Evolutionary conservation across 768 basidiomycete genomes (phyloP).

Genomic region (Lyophyllum shimeji): DNA sequence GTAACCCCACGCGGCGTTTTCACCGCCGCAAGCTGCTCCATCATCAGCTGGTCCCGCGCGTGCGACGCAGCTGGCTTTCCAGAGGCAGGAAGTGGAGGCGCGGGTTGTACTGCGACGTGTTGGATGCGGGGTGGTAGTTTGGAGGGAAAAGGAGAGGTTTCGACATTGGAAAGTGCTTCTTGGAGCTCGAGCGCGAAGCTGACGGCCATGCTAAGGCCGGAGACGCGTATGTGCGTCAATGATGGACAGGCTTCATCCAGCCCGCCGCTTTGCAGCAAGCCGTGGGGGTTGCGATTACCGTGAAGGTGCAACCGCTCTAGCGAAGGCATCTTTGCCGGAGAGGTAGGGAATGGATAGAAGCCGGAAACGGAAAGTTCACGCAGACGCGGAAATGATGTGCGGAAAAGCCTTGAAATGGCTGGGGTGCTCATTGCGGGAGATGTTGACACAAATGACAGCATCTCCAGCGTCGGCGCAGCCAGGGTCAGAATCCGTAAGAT

Average conservation of each 20-base stretch:
- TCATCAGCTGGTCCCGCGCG: slow-evolving; percentile 29
- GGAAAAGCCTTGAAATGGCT: slow-evolving; percentile 42
- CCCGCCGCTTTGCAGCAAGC: slow-evolving; percentile 37
- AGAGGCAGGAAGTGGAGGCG: slow-evolving; percentile 14
- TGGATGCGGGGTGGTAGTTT: slow-evolving; percentile 25
- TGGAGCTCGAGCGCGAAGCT: slow-evolving; percentile 42
- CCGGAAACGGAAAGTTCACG: slow-evolving; percentile 43
- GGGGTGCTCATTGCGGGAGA: slow-evolving; percentile 35
- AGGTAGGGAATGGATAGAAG: slow-evolving; percentile 48
- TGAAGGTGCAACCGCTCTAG: slow-evolving; percentile 43
- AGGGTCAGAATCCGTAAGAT: slow-evolving; percentile 34
- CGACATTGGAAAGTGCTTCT: slow-evolving; percentile 25
- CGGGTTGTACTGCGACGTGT: slow-evolving; percentile 28
- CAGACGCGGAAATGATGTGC: slow-evolving; percentile 39
- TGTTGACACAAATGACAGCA: slow-evolving; percentile 36
- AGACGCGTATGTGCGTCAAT: slow-evolving; percentile 38
- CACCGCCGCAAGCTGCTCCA: slow-evolving; percentile 23
- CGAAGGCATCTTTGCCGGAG: slow-evolving; percentile 32
- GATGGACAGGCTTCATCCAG: slow-evolving; percentile 40
- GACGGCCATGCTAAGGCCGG: slow-evolving; percentile 41
- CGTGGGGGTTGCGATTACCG: slow-evolving; percentile 52
- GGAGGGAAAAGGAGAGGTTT: slow-evolving; percentile 18
- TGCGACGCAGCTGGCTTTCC: slow-evolving; percentile 12
- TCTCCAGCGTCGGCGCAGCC: slow-evolving; percentile 40
- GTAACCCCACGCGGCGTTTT: slow-evolving; percentile 6